These are phyloP conservation scores for Gossypium anomalum DNA, from an alignment of 345 rosid species.

Conservation along the genomic window DNA sequence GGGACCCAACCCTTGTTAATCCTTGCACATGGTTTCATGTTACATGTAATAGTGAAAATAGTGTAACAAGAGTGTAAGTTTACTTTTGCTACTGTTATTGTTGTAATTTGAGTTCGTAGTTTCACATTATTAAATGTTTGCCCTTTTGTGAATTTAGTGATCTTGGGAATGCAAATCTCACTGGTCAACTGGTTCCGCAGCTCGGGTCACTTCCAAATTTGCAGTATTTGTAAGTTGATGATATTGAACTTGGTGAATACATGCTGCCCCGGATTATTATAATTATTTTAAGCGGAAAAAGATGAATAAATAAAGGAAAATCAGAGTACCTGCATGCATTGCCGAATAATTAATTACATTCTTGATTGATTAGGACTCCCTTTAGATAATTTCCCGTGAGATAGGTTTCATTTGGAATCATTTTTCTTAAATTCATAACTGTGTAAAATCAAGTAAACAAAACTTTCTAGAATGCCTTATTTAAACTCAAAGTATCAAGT, in stretches of 20 bases:
- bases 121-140: not conserved
- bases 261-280: not conserved
- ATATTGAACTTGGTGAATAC: not conserved
- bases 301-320: not conserved
- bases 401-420: not conserved
- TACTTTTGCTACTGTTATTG: constrained; percentile 6
- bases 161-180: constrained; percentile 57
- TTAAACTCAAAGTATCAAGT: not conserved
- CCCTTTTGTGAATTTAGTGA: constrained; percentile 20
- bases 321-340: not conserved
- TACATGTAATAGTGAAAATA: constrained; percentile 64
- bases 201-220: constrained; percentile 57
- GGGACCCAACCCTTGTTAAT: constrained; percentile 77
- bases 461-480: not conserved
- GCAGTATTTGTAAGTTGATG: constrained; percentile 71
- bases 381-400: not conserved
- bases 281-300: not conserved
- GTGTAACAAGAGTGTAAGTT: constrained; percentile 82
- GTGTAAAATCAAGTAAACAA: not conserved
- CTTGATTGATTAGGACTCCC: not conserved
- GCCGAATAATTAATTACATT: not conserved
- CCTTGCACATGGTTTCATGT: constrained; percentile 95
- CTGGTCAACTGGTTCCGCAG: constrained; percentile 58
- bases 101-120: not conserved
- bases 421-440: not conserved